phyloP scores from a whole-genome alignment of 1,284 basidiomycete species.

The Fomitopsis pinicola region DNA sequence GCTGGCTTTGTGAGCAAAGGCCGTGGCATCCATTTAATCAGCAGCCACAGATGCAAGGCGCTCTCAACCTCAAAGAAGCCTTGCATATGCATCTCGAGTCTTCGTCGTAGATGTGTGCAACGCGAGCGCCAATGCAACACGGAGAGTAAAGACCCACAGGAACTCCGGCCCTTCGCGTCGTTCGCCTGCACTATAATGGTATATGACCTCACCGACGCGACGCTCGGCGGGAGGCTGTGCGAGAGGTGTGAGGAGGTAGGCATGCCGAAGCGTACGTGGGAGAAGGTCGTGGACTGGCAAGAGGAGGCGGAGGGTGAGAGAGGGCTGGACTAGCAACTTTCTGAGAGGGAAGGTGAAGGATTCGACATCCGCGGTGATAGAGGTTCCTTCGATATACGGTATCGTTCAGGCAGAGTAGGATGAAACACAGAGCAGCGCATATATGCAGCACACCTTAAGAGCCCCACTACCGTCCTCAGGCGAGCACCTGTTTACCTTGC shows the following conservation, averaged over 20 bases:
- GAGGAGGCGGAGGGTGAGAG: conserved; percentile 20
- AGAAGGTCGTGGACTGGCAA: conserved; percentile 5
- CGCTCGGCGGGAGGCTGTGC: conserved; percentile 19
- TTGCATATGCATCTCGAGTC: too few relatives aligned
- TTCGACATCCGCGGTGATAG: conserved; percentile 7
- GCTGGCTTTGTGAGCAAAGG: too few relatives aligned
- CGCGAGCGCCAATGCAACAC: too few relatives aligned
- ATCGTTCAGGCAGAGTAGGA: conserved; percentile 46
- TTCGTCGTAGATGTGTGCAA: too few relatives aligned
- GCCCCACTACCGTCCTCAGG: conserved; percentile 15
- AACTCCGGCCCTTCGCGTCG: conserved; percentile 28
- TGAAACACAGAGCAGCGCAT: conserved; percentile 48
- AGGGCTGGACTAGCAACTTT: conserved; percentile 25
- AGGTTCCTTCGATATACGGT: conserved; percentile 18
- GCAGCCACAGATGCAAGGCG: too few relatives aligned
- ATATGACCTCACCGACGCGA: conserved; percentile 24
- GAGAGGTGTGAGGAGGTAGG: conserved; percentile 5
- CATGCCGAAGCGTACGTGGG: conserved; percentile 20
- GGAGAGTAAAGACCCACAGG: too few relatives aligned
- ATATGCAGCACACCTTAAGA: conserved; percentile 15
- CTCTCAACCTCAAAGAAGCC: too few relatives aligned
- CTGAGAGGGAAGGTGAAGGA: conserved; percentile 12
- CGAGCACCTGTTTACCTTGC: conserved; percentile 12
- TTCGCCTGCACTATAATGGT: conserved; percentile 14
- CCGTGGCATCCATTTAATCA: too few relatives aligned